phyloP scores from a whole-genome alignment of 768 basidiomycete genomes.

The Lactifluus piperatus region DNA sequence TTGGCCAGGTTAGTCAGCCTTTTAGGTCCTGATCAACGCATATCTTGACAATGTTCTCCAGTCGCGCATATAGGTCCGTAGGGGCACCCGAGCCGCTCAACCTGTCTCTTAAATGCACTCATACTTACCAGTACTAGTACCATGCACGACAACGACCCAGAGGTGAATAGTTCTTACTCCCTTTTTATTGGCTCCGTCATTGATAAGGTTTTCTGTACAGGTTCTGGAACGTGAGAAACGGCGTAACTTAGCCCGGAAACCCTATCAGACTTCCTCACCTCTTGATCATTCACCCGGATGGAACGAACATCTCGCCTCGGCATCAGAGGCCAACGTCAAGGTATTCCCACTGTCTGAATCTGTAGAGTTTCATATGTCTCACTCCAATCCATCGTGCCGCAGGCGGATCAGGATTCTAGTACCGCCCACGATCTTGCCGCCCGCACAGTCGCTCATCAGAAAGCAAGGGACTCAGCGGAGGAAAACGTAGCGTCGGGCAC shows the following conservation, averaged over 20 bases:
- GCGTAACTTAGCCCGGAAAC: conserved; percentile 37
- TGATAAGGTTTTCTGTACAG: conserved; percentile 23
- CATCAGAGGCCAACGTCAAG: conserved; percentile 61
- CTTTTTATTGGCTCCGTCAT: neutral
- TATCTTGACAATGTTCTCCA: neutral
- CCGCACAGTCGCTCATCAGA: conserved; percentile 13
- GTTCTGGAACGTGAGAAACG: conserved; percentile 45
- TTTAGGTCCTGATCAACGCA: neutral
- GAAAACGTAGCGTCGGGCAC: neutral
- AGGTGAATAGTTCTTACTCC: conserved; percentile 29
- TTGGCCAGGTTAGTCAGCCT: neutral
- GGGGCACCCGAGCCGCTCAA: neutral
- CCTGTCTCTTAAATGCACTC: neutral
- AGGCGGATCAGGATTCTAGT: conserved; percentile 16
- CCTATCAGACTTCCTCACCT: conserved; percentile 41
- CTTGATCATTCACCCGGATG: conserved; percentile 54
- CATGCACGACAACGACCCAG: conserved; percentile 51
- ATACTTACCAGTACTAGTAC: conserved; percentile 28
- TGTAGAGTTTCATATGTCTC: neutral
- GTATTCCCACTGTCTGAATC: conserved; percentile 24
- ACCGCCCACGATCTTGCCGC: conserved; percentile 8
- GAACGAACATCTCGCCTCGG: conserved; percentile 57
- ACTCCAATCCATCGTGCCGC: neutral
- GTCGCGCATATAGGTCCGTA: conserved; percentile 15
- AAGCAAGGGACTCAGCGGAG: conserved; percentile 7